Conservation (phyloP, 2,329 filamentous ascomycete genomes). For the Botrytis byssoidea region DNA sequence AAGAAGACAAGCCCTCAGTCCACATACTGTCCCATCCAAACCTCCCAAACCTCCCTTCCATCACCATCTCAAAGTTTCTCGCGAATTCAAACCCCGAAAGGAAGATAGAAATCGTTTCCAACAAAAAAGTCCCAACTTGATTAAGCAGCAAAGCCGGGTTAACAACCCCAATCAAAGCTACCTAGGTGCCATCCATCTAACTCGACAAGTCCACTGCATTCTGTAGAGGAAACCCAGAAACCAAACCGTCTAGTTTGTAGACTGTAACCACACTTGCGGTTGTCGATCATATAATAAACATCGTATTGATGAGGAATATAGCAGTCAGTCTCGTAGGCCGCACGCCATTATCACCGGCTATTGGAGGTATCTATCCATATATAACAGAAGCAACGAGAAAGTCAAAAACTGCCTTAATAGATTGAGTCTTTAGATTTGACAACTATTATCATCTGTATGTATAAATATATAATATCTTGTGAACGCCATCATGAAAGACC, state of each 20-base stretch:
- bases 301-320: neutral
- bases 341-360: neutral
- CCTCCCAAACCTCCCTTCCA: too few relatives aligned
- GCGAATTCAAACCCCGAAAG: too few relatives aligned
- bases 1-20: too few relatives aligned
- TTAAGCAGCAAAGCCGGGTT: too few relatives aligned
- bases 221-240: neutral
- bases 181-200: too few relatives aligned
- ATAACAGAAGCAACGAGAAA: neutral
- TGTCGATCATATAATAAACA: neutral
- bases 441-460: neutral
- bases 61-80: too few relatives aligned
- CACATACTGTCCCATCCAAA: too few relatives aligned
- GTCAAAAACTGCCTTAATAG: neutral
- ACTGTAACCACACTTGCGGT: neutral
- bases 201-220: neutral
- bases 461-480: slow-evolving; percentile 7
- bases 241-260: neutral
- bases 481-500: neutral
- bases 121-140: too few relatives aligned
- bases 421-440: neutral
- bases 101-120: too few relatives aligned
- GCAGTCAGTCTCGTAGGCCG: neutral
- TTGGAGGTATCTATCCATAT: neutral
- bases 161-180: too few relatives aligned